These are phyloP conservation scores for Aspergillus puulaauensis DNA, from an alignment of 2,329 filamentous ascomycete species.

Conservation along the genomic window DNA sequence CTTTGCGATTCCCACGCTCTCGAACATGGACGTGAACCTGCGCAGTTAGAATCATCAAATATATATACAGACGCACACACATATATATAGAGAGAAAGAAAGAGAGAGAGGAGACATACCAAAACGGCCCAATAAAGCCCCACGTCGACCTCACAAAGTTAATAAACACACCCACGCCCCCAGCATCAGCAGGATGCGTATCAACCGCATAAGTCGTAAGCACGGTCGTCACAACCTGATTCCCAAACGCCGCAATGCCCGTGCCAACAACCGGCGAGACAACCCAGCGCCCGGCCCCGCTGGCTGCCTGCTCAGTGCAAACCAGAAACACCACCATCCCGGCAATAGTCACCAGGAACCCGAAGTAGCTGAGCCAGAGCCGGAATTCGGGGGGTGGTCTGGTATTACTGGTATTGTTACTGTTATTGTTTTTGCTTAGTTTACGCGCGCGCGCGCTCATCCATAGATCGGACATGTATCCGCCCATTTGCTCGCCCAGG, in stretches of 20 bases:
- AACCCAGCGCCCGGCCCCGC: conserved; percentile 44
- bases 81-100: too few relatives aligned
- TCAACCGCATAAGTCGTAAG: conserved; percentile 62
- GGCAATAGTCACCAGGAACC: conserved; percentile 53
- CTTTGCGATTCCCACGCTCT: conserved; percentile 30
- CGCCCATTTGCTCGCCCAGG: conserved; percentile 61
- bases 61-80: too few relatives aligned
- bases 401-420: neutral
- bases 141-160: conserved; percentile 52
- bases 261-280: conserved; percentile 59
- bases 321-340: conserved; percentile 60
- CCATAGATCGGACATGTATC: conserved; percentile 56
- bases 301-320: conserved; percentile 50
- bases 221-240: conserved; percentile 63
- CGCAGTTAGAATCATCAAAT: neutral
- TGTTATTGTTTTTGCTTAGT: neutral
- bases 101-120: conserved; percentile 21
- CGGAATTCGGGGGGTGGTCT: neutral
- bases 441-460: conserved; percentile 44
- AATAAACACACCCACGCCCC: conserved; percentile 60
- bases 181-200: conserved; percentile 55
- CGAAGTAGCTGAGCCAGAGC: conserved; percentile 23
- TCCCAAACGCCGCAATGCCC: conserved; percentile 55
- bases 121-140: conserved; percentile 41
- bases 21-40: conserved; percentile 37